Percentiles rank a stretch among this genome's conserved stretches.
phyloP scores from a whole-genome alignment of 2,329 filamentous ascomycete species.

The Colletotrichum zoysiae region DNA sequence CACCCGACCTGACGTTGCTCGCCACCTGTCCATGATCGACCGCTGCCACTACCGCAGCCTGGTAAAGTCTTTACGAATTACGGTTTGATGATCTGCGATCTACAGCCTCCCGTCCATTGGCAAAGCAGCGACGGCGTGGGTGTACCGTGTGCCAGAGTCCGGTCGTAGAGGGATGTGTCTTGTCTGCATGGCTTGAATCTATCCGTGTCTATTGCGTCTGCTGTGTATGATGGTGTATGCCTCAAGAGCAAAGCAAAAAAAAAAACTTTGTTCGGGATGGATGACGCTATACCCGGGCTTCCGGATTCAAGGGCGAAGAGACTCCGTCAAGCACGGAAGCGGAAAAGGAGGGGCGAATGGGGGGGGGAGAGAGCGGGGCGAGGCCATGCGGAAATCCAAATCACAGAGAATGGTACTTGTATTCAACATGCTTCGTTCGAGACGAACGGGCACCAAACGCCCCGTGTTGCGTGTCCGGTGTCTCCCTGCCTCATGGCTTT shows the following conservation, averaged over 20 bases:
- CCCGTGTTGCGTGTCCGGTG: neutral
- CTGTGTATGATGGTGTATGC: neutral
- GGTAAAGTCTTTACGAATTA: neutral
- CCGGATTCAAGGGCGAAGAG: conserved; percentile 26
- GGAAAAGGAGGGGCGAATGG: too few species aligned
- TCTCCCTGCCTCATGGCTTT: neutral
- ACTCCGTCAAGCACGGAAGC: neutral
- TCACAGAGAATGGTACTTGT: conserved; percentile 16
- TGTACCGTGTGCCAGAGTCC: neutral
- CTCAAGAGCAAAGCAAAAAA: conserved; percentile 2
- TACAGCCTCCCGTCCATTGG: neutral
- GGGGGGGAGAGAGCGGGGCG: neutral
- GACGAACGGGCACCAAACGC: conserved; percentile 33
- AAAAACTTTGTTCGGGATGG: conserved; percentile 9
- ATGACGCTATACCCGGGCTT: conserved; percentile 37
- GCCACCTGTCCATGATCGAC: conserved; percentile 16
- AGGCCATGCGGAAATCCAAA: conserved; percentile 24
- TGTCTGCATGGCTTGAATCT: neutral
- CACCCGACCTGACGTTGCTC: neutral
- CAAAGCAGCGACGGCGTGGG: conserved; percentile 5
- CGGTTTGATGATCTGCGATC: neutral
- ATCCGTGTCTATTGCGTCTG: neutral
- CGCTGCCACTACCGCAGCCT: conserved; percentile 16
- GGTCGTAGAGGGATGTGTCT: neutral
- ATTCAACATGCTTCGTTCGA: conserved; percentile 32